These are phyloP conservation scores for Daldinia childiae DNA, from an alignment of 495 filamentous ascomycete species.

Conservation along the genomic window DNA sequence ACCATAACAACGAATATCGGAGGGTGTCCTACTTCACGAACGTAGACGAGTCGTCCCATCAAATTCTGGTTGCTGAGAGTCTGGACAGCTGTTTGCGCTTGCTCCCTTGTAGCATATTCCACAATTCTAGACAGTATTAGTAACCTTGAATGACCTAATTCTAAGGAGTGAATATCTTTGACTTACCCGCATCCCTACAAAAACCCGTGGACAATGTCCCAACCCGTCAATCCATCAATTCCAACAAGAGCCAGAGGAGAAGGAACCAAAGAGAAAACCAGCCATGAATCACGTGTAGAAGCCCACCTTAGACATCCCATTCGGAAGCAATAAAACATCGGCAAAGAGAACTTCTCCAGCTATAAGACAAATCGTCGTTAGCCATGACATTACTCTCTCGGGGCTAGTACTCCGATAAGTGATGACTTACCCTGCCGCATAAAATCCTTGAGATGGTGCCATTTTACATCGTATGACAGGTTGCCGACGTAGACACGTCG, in stretches of 20 bases:
- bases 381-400: neutral
- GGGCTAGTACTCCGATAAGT: neutral
- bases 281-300: conserved; percentile 87
- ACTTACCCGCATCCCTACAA: conserved; percentile 99
- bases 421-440: conserved; percentile 94
- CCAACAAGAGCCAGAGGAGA: conserved; percentile 81
- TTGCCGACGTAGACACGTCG: conserved; percentile 99
- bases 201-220: conserved; percentile 86
- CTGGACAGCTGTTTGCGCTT: conserved; percentile 97
- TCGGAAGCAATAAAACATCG: conserved; percentile 99
- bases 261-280: conserved; percentile 76
- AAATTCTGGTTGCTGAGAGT: conserved; percentile 98
- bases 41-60: conserved; percentile 97
- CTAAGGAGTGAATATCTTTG: neutral
- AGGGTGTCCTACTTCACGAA: conserved; percentile 80
- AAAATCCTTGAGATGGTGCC: conserved; percentile 99
- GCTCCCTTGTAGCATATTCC: conserved; percentile 99
- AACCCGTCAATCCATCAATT: conserved; percentile 99
- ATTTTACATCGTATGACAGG: conserved; percentile 98
- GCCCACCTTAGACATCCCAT: conserved; percentile 99
- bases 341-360: conserved; percentile 99
- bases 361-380: conserved; percentile 51
- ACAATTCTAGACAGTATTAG: conserved; percentile 77
- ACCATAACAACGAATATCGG: conserved; percentile 17
- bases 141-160: neutral